Conservation (phyloP, 257 asterid species). For the Primulina eburnea region DNA sequence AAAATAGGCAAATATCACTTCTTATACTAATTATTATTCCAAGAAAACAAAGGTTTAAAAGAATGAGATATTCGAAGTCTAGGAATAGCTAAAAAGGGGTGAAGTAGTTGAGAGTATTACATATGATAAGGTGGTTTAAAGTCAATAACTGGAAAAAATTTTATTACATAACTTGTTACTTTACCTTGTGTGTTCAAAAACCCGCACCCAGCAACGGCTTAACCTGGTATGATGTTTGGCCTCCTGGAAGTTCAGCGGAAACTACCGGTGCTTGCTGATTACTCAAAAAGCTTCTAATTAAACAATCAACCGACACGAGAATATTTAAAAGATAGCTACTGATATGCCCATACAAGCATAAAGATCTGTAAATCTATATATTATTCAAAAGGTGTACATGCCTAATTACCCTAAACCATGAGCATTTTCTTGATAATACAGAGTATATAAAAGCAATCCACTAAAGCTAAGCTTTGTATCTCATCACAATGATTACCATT, state of each 20-base stretch:
- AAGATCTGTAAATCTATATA: neutral
- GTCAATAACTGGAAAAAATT: neutral
- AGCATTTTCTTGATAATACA: neutral
- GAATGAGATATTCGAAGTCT: constrained; percentile 20
- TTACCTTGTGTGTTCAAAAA: neutral
- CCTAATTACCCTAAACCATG: neutral
- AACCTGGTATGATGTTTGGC: neutral
- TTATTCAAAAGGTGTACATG: neutral
- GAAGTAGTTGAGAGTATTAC: constrained; percentile 20
- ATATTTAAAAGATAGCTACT: neutral
- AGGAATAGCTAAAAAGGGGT: constrained; percentile 9
- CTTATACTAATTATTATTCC: constrained; percentile 24
- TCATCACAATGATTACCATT: constrained; percentile 20
- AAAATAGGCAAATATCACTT: constrained; percentile 19
- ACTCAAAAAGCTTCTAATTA: neutral
- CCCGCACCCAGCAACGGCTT: neutral
- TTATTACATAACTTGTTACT: neutral
- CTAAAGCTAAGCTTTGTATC: neutral
- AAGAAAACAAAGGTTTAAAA: constrained; percentile 22
- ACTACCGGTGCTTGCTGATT: neutral
- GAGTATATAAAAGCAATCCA: neutral
- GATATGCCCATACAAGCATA: neutral
- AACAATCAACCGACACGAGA: neutral
- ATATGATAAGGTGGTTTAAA: constrained; percentile 34
- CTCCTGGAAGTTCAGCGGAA: neutral